These are phyloP conservation scores for Cladophialophora psammophila DNA, from an alignment of 2,329 filamentous ascomycete species.

Conservation along the genomic window DNA sequence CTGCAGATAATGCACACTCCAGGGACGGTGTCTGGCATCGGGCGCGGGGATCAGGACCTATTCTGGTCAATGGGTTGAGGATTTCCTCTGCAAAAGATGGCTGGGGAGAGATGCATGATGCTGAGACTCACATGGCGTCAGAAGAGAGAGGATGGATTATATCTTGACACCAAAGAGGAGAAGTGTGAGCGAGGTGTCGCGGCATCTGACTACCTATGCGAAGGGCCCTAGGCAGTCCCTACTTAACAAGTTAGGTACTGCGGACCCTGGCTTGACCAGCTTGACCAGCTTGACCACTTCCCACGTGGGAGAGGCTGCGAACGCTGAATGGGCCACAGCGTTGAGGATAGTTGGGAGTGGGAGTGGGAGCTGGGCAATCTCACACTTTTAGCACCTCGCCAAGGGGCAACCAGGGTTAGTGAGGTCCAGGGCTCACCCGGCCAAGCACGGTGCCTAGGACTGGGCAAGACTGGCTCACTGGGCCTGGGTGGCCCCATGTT, in stretches of 20 bases:
- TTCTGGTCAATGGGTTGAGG: neutral
- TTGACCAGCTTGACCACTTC: neutral
- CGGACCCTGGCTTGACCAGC: neutral
- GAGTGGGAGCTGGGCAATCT: too few relatives aligned
- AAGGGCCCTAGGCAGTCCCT: neutral
- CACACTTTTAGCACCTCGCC: neutral
- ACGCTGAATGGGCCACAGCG: neutral
- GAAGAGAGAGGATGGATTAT: conserved; percentile 5
- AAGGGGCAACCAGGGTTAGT: neutral
- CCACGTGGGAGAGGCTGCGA: neutral
- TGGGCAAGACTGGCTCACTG: too few relatives aligned
- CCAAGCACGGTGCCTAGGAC: neutral
- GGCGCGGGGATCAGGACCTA: neutral
- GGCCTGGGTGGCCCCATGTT: too few relatives aligned
- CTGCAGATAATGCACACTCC: neutral
- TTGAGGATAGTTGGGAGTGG: neutral
- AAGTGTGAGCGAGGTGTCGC: neutral
- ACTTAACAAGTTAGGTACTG: too few relatives aligned
- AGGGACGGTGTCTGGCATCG: neutral
- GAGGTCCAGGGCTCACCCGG: neutral
- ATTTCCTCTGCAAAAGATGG: conserved; percentile 7
- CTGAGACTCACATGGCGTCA: conserved; percentile 12
- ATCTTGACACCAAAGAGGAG: neutral
- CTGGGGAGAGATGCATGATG: conserved; percentile 15
- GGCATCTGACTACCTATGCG: neutral